Conservation (phyloP, 2,329 filamentous ascomycete species). For the Alternaria rosae region DNA sequence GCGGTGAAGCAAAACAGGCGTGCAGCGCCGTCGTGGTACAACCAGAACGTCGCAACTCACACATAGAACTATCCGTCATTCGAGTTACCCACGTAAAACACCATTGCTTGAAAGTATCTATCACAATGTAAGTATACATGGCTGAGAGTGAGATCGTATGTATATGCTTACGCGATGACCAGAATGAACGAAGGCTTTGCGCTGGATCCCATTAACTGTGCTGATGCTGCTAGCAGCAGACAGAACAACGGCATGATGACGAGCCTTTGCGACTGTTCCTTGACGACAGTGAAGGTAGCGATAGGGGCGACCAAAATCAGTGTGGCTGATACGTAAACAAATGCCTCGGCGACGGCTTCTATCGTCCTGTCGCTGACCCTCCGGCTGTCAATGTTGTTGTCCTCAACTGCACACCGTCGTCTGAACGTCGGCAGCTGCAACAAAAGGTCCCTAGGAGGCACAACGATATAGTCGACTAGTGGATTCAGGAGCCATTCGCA, state of each 20-base stretch:
- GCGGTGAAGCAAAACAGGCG: neutral
- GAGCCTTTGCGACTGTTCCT: neutral
- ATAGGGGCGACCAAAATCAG: constrained; percentile 5
- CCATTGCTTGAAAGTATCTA: constrained; percentile 9
- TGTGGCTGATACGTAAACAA: constrained; percentile 3
- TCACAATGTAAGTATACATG: neutral
- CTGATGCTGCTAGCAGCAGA: neutral
- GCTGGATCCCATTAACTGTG: constrained; percentile 2
- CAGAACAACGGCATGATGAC: constrained; percentile 7
- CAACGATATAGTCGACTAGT: neutral
- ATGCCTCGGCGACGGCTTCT: neutral
- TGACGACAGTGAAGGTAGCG: neutral
- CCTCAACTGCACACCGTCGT: neutral
- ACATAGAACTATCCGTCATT: neutral
- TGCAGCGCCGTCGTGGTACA: neutral
- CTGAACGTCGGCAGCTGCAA: neutral
- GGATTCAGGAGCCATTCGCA: constrained; percentile 2
- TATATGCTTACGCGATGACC: neutral
- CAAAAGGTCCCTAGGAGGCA: neutral
- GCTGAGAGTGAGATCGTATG: neutral
- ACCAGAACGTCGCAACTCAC: neutral
- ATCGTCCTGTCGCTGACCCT: neutral
- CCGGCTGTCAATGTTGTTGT: neutral
- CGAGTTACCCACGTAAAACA: neutral
- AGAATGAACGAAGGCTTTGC: neutral